phyloP scores from a whole-genome alignment of 2,329 filamentous ascomycete genomes.

The Podosphaera fusca region DNA sequence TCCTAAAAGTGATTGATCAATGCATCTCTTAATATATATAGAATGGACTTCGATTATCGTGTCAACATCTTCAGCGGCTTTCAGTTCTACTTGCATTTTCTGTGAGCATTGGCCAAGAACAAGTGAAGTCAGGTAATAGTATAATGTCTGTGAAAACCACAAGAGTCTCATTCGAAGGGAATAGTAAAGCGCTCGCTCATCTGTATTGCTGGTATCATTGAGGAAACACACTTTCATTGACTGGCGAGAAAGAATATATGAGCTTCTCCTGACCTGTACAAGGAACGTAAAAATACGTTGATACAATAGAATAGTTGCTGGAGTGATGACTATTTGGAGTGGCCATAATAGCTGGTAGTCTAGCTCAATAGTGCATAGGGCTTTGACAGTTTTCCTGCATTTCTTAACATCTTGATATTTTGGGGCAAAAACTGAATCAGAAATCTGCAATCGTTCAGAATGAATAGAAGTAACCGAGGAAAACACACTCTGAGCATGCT shows the following conservation, averaged over 20 bases:
- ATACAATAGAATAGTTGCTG: slow-evolving; percentile 39
- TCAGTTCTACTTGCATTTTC: slow-evolving; percentile 33
- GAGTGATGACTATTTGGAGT: slow-evolving; percentile 48
- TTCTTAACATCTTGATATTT: slow-evolving; percentile 21
- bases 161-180: slow-evolving; percentile 43
- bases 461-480: slow-evolving; percentile 28
- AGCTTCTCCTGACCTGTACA: slow-evolving; percentile 53
- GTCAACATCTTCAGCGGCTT: slow-evolving; percentile 48
- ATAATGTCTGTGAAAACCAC: slow-evolving; percentile 55
- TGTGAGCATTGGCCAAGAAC: slow-evolving; percentile 39
- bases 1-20: slow-evolving; percentile 47
- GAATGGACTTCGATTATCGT: slow-evolving; percentile 53
- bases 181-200: slow-evolving; percentile 28
- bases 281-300: slow-evolving; percentile 53
- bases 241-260: slow-evolving; percentile 37
- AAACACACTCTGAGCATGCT: slow-evolving; percentile 53
- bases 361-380: slow-evolving; percentile 39
- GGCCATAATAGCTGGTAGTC: slow-evolving; percentile 46
- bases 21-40: slow-evolving; percentile 35
- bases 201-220: slow-evolving; percentile 18
- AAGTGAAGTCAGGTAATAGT: slow-evolving; percentile 52
- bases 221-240: slow-evolving; percentile 21
- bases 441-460: slow-evolving; percentile 36
- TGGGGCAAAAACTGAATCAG: slow-evolving; percentile 20
- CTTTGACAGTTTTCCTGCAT: slow-evolving; percentile 34